Base-by-base conservation (phyloP, 495 filamentous ascomycete species). In the Sabuloglossum arenarium region DNA sequence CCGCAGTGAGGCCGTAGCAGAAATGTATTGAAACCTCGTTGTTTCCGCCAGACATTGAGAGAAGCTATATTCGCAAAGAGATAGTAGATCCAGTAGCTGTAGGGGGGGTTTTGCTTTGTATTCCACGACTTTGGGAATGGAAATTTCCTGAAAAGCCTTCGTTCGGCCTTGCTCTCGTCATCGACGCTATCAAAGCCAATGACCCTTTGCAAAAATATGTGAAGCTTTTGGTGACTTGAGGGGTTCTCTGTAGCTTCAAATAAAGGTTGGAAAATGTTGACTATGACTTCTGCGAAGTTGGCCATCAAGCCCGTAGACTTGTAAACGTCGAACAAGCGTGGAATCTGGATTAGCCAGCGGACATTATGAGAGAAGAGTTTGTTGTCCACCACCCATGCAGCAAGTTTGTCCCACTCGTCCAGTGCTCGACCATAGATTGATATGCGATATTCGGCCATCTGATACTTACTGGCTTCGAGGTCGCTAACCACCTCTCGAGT, bases 401-500 rank as follows among this genome's bases (percentile, higher is more conserved):
- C 90, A 46, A 98, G 78, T 63, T 94, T 98, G 65, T 97, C 90
- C 91, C 91, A 98, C 67, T 98, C 91, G 59, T 94, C 84, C 28
- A 91, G 70, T 6, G 84, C 81, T 65, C 86, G 82, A 54, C 91
- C 91, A 64, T 98, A 97, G 58, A 98, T 88, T 12, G 88, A 94
- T 56, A 98, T 91, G 19, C 91, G 86, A 86, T 93, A 98, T 71
- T 98, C 91, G 6, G 89, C 93, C 85, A 98, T 94, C 67, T 98
- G 91, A 64, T 98, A 97, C 65, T 98, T 98, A 76, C 90, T 96
- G 31, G 90, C 90, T 67, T 98, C 91, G 21, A 98, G 71, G 70
- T 98, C 91, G n/a, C 86, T 79, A 28, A 98, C 95, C 39, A 98
- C 91, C 66, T 98, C 91, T 63, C 91, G 91, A 8, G 93, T 97